Conservation (phyloP, 257 asterid species). For the Anisodus tanguticus region DNA sequence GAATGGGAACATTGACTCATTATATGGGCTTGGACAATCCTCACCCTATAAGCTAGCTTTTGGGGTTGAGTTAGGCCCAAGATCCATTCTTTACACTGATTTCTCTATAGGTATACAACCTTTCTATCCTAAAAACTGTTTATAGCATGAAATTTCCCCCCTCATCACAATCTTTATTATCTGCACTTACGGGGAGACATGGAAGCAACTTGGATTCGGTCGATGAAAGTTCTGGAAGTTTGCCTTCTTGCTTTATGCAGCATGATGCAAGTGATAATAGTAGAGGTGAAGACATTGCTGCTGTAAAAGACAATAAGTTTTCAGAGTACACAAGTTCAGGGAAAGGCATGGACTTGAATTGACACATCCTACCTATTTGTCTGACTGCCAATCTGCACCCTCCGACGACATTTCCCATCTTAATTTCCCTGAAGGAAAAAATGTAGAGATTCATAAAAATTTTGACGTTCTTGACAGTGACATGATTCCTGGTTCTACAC, state of each 20-base stretch:
- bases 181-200: conserved; percentile 23
- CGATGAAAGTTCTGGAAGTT: conserved; percentile 20
- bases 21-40: too few species aligned
- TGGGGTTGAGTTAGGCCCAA: too few species aligned
- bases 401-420: not conserved
- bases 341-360: conserved; percentile 51
- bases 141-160: not conserved
- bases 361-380: conserved; percentile 41
- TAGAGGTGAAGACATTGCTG: conserved; percentile 21
- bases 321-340: conserved; percentile 36
- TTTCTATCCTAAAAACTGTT: not conserved
- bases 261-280: conserved; percentile 13
- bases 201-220: conserved; percentile 28
- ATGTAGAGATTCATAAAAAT: conserved; percentile 19
- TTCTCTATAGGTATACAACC: not conserved
- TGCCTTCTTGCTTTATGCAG: conserved; percentile 5
- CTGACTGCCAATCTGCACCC: conserved; percentile 29
- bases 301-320: conserved; percentile 35
- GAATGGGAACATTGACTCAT: too few species aligned
- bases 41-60: too few species aligned
- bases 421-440: conserved; percentile 26
- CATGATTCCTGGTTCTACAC: conserved; percentile 24
- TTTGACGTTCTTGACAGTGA: conserved; percentile 23
- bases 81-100: not conserved
- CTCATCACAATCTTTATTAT: conserved; percentile 5